Evolutionary conservation across 1,284 basidiomycete genomes (phyloP), one percentile per base, ranked within the genome.

Genomic region (Phylloboletellus chloephorus): DNA sequence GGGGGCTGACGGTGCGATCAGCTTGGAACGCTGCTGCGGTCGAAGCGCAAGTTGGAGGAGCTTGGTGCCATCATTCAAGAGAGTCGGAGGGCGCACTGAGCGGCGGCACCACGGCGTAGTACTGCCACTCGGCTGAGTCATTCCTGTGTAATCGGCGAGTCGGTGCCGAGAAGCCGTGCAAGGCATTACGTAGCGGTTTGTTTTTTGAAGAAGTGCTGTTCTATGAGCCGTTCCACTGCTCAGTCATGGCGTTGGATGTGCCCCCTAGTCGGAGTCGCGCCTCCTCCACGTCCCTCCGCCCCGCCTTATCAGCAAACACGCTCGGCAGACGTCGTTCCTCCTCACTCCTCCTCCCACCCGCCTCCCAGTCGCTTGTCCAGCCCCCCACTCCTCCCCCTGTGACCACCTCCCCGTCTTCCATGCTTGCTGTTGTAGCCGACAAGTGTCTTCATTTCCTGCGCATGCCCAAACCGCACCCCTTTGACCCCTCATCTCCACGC

Each of bases 41-140:
- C 93, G 56, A 98, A 97, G 76, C 84, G 90, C 74, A 97, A 97
- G 80, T 70, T 96, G 64, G 93, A 97, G 71, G 94, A 97, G 73
- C 81, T 97, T 58, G 76, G 83, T 52, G 79, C 62, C 48, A 80
- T 96, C 65, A 95, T 97, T 72, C 88, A 91, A 74, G 88, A 90
- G 76, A 85, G 82, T 73, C 82, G 88, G 72, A 74, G 88, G 68
- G 73, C 70, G 36, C 85, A 87, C 68, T 87, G 73, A 67, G 50
- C 16, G 52, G 10, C 10, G 13, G n/a, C n/a, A n/a, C n/a, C n/a
- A n/a, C n/a, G n/a, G n/a, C n/a, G n/a, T n/a, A 39, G 35, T 16
- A 12, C 24, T n/a, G 2, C 3, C 3, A 12, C 24, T 24, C 16
- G 12, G 43, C 44, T 51, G 54, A 56, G 50, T 58, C 44, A 56